Percentiles rank a stretch among this genome's conserved stretches.
Evolutionary conservation across 805 yeast species (phyloP).

Genomic region (Saccharomycopsis malanga): DNA sequence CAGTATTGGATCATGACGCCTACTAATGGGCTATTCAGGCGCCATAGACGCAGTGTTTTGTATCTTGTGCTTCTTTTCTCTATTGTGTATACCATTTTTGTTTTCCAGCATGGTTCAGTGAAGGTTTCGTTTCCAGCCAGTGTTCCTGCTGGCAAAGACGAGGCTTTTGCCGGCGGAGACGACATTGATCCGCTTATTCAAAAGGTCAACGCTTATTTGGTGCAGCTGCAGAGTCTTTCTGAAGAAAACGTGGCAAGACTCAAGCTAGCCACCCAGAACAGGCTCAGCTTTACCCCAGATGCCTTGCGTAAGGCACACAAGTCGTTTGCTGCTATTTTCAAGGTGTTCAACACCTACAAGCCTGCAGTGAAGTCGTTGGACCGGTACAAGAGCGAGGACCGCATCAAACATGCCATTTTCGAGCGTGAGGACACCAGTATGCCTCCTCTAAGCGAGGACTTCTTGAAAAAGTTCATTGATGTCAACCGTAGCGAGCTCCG

Average conservation of each 20-base stretch:
- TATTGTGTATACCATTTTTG: neutral
- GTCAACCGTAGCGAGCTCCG: constrained; percentile 37
- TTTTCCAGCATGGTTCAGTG: no score
- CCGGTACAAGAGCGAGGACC: constrained; percentile 37
- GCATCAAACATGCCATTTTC: constrained; percentile 51
- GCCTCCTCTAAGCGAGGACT: constrained; percentile 46
- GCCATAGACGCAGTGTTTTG: neutral
- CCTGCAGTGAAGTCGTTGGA: constrained; percentile 40
- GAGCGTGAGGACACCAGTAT: constrained; percentile 29
- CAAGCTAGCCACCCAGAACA: constrained; percentile 24
- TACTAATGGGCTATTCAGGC: neutral
- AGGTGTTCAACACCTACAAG: constrained; percentile 34
- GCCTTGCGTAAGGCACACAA: constrained; percentile 33
- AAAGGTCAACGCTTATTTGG: constrained; percentile 8
- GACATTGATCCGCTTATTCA: no score
- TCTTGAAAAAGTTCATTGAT: constrained; percentile 43
- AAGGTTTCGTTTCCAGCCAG: no score
- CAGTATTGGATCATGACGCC: no score
- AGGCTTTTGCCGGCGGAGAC: no score
- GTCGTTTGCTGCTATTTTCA: constrained; percentile 38
- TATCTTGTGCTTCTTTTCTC: neutral
- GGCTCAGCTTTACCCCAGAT: constrained; percentile 30
- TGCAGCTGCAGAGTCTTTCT: neutral
- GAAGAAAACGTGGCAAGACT: constrained; percentile 20
- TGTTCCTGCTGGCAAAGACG: no score